Conservation (phyloP, 2,329 filamentous ascomycete species). For the Sporothrix protearum region DNA sequence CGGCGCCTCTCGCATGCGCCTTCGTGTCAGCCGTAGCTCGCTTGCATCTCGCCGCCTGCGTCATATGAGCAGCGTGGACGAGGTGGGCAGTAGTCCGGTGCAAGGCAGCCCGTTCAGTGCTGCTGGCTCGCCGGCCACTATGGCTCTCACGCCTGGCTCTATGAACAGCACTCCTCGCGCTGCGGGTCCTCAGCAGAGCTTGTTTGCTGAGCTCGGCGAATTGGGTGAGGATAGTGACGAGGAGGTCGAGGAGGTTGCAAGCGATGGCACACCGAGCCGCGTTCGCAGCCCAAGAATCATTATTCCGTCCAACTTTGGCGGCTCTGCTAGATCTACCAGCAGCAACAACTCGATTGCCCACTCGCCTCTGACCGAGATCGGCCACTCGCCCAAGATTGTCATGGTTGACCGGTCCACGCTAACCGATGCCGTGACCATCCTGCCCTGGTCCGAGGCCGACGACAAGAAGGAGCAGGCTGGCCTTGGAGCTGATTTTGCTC, state of each 20-base stretch:
- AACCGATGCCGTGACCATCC: constrained; percentile 54
- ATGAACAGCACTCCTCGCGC: constrained; percentile 45
- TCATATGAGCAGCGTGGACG: constrained; percentile 59
- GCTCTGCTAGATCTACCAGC: constrained; percentile 15
- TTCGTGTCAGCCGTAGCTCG: constrained; percentile 64
- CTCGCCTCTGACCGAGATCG: constrained; percentile 49
- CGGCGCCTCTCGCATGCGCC: constrained; percentile 52
- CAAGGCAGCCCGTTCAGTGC: constrained; percentile 49
- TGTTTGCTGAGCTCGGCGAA: constrained; percentile 87
- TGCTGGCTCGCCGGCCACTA: constrained; percentile 31
- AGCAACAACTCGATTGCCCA: constrained; percentile 31
- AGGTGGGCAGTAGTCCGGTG: constrained; percentile 36
- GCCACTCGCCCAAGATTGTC: constrained; percentile 48
- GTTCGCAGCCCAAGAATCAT: constrained; percentile 45
- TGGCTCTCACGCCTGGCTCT: constrained; percentile 44
- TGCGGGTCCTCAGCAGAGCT: constrained; percentile 65
- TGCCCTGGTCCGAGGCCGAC: constrained; percentile 25
- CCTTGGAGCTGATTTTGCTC: background rate
- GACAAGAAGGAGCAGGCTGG: constrained; percentile 4
- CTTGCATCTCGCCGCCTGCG: constrained; percentile 55
- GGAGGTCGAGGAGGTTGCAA: constrained; percentile 66
- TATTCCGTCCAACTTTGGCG: constrained; percentile 38
- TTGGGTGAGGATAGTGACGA: constrained; percentile 68
- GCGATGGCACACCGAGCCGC: constrained; percentile 54
- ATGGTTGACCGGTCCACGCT: constrained; percentile 61